Evolutionary conservation across 2,329 filamentous ascomycete species (phyloP), one percentile per base, ranked within the genome.

Genomic region (Beauveria bassiana): DNA sequence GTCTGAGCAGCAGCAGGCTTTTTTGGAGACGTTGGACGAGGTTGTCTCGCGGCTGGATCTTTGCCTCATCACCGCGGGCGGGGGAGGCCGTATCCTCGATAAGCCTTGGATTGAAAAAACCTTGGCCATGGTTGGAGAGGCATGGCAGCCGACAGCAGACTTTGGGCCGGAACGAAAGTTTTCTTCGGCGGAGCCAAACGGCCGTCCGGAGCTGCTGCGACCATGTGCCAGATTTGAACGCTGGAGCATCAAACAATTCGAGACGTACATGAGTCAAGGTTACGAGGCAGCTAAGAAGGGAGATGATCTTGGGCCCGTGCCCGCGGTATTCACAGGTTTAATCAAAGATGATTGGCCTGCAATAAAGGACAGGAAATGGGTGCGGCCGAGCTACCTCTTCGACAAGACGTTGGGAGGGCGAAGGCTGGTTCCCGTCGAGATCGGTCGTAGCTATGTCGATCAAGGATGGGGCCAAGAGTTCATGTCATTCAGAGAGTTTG

Each of bases 371-470:
- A 78, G 80, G 1, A 83, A 85, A 0, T 99, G 95, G 95, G 79
- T 77, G 9, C 84, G 80, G n/a, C 86, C 87, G 0, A 76, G 78
- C 0, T 96, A 97, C 72, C 85, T 96, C 61, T 78, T 91, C 12
- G 79, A 83, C 12, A 81, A 79, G 61, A 97, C 93, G 0, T 85
- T 96, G 42, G 82, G 79, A 3, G 95, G 95, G 0, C 79, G 86
- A 38, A 82, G 95, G 12, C 81, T 96, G 0, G 90, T 98, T 0
- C 93, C 93, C 0, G 83, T 97, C 3, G 93, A 98, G 72, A 74
- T 95, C 2, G 93, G 95, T 0, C 80, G 89, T 52, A 95, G 89
- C 69, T 99, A 98, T 70, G 93, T 91, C 1, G 91, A 96, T 65
- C 82, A 84, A 22, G 87, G 81, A 24, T 97, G 93, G 93, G 86